Percentiles rank a stretch among this genome's conserved stretches.
Conservation (phyloP, 1,284 basidiomycete genomes). For the Somion occarium region DNA sequence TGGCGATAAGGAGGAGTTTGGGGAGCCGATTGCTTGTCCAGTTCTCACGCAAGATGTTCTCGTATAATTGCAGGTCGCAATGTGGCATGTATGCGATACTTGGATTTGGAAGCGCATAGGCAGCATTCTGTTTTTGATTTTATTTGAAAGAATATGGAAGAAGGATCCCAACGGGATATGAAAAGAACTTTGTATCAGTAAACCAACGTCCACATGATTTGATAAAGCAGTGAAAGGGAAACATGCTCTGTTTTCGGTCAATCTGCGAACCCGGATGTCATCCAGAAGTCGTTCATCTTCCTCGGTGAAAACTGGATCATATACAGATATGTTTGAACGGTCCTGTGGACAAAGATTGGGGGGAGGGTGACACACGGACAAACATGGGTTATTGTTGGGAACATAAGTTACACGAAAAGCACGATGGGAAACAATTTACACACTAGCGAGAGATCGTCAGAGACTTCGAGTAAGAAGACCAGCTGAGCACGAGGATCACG, state of each 20-base stretch:
- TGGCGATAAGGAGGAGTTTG: conserved; percentile 39
- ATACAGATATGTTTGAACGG: conserved; percentile 43
- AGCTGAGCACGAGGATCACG: conserved; percentile 61
- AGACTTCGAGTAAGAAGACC: conserved; percentile 54
- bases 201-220: background rate
- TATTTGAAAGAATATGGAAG: background rate
- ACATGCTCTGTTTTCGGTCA: conserved; percentile 51
- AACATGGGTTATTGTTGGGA: conserved; percentile 17
- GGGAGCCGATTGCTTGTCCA: conserved; percentile 40
- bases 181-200: no score
- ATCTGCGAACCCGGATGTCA: conserved; percentile 41
- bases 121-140: conserved; percentile 23
- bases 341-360: conserved; percentile 31
- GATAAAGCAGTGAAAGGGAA: conserved; percentile 10
- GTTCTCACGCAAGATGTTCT: conserved; percentile 57
- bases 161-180: no score
- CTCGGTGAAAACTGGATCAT: conserved; percentile 67
- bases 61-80: conserved; percentile 67
- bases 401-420: background rate
- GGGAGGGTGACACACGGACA: conserved; percentile 15
- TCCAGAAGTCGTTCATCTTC: conserved; percentile 50
- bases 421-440: conserved; percentile 31
- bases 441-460: conserved; percentile 50
- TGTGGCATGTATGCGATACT: conserved; percentile 76
- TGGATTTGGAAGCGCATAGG: conserved; percentile 29